A percentile compares a stretch with the other conserved stretches of the same genome.
Evolutionary conservation across 2,329 filamentous ascomycete genomes (phyloP).

Genomic region (Beauveria australis): DNA sequence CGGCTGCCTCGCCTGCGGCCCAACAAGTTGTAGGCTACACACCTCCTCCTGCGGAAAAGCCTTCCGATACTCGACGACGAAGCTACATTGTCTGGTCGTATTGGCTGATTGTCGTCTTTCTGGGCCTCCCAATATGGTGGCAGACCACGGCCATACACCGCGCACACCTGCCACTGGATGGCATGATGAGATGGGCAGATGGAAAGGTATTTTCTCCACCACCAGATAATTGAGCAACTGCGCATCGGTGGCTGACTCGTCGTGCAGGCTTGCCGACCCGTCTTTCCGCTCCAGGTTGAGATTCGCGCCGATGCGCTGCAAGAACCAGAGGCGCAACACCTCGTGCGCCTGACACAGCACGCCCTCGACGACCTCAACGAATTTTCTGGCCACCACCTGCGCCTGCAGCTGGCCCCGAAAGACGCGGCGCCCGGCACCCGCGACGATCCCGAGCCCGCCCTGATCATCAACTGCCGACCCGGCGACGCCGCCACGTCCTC

Average conservation of each 20-base stretch:
- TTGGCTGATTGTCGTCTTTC: slow-evolving; percentile 74
- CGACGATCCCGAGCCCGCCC: slow-evolving; percentile 45
- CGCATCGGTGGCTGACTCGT: not conserved
- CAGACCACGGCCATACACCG: slow-evolving; percentile 88
- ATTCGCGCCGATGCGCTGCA: slow-evolving; percentile 62
- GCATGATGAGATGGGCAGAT: slow-evolving; percentile 88
- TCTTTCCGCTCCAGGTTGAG: slow-evolving; percentile 78
- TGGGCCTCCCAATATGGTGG: slow-evolving; percentile 94
- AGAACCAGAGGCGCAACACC: slow-evolving; percentile 58
- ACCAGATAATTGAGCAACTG: too few species aligned
- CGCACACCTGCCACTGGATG: slow-evolving; percentile 69
- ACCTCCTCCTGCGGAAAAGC: slow-evolving; percentile 67
- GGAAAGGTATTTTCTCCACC: slow-evolving; percentile 54
- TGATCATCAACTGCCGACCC: slow-evolving; percentile 63
- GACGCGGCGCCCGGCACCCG: slow-evolving; percentile 20
- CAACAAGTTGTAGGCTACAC: slow-evolving; percentile 18
- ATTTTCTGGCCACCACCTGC: slow-evolving; percentile 75
- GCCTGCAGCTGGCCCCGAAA: slow-evolving; percentile 32
- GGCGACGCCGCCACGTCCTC: slow-evolving; percentile 52
- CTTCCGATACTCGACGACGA: slow-evolving; percentile 60
- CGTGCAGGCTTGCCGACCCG: slow-evolving; percentile 72
- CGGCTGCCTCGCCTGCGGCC: not conserved
- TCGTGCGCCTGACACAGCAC: slow-evolving; percentile 76
- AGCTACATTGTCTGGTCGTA: slow-evolving; percentile 75
- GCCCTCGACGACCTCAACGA: slow-evolving; percentile 81